phyloP scores from a whole-genome alignment of 768 basidiomycete genomes.

The Crepidotus variabilis region DNA sequence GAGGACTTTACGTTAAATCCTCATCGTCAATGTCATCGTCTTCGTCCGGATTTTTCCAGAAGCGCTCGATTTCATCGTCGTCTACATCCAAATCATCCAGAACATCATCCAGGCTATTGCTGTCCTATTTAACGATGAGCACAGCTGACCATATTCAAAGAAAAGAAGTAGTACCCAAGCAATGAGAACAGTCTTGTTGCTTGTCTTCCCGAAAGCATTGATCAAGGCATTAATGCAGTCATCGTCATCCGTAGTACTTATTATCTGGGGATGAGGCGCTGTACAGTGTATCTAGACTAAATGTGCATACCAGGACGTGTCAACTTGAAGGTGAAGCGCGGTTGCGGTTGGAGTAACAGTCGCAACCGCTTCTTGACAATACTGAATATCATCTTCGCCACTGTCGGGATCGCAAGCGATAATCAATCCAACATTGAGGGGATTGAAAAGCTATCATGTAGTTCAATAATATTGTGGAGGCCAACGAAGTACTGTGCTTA shows the following conservation, averaged over 20 bases:
- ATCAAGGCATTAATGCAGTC: constrained; percentile 20
- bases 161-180: constrained; percentile 16
- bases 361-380: constrained; percentile 16
- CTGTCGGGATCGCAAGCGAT: constrained; percentile 19
- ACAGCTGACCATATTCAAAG: not conserved
- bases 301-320: constrained; percentile 17
- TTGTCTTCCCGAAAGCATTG: constrained; percentile 17
- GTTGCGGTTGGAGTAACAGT: constrained; percentile 18
- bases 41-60: constrained; percentile 10
- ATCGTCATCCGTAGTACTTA: constrained; percentile 15
- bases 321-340: constrained; percentile 16
- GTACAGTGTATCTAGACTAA: too few relatives aligned
- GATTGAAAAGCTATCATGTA: constrained; percentile 8
- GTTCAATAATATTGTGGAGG: not conserved
- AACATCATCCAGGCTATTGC: constrained; percentile 15
- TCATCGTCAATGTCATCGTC: constrained; percentile 15
- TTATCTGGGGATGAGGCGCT: not conserved
- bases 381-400: constrained; percentile 11
- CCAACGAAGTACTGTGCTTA: not conserved
- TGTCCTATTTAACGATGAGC: constrained; percentile 11
- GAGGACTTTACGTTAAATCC: constrained; percentile 18
- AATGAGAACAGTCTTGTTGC: constrained; percentile 19
- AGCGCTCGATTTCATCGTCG: constrained; percentile 13
- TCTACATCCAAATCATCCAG: constrained; percentile 20
- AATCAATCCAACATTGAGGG: constrained; percentile 18